Base-by-base conservation (phyloP, 192 early-diverging fungal genomes). In the Coemansia umbellata region DNA sequence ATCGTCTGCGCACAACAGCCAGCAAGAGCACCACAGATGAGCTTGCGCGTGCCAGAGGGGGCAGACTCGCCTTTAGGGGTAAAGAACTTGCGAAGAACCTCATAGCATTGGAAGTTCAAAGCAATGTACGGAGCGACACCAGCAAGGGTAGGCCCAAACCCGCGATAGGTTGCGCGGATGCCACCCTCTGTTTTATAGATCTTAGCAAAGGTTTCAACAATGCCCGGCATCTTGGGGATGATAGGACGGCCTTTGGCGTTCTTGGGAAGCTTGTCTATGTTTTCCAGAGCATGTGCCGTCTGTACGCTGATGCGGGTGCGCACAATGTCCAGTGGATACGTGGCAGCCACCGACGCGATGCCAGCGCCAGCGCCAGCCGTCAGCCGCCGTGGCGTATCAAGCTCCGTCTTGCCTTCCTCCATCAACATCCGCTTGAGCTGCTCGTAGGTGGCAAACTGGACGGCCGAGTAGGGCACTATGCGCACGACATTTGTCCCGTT, bases 401-500 rank as follows among this genome's bases (percentile, higher is more conserved):
- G 65, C 64, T 88, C 87, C 3, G 70, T 67, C 60, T 83, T 84
- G 32, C 76, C 81, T 47, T 80, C 71, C 39, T 85, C 85, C 78
- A 88, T 82, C 33, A 90, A 60, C 54, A 85, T 33, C 53, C 78
- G 55, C 59, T 90, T 90, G 50, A 87, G 84, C 55, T 90, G 84
- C 49, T 90, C 88, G 45, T 90, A 90, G 14, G 87, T 80, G 13
- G 88, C 88, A 74, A 91, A 88, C 67, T 91, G 88, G 7, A 85
- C 84, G 1, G 88, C 88, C 60, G 85, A 87, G 59, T 91, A 91
- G 14, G 88, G 88, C 2, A 91, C 80, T 48, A 91, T 91, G 23
- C 88, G 82, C 52, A 88, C 81, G 9, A 91, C 86, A 42, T 91
- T 91, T 42, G 87, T 91, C n/a, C 88, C 88, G 60, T 91, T 91